Percentiles rank a stretch among this genome's conserved stretches.
Conservation (phyloP, 1,284 basidiomycete species). For the Waitea zeae region DNA sequence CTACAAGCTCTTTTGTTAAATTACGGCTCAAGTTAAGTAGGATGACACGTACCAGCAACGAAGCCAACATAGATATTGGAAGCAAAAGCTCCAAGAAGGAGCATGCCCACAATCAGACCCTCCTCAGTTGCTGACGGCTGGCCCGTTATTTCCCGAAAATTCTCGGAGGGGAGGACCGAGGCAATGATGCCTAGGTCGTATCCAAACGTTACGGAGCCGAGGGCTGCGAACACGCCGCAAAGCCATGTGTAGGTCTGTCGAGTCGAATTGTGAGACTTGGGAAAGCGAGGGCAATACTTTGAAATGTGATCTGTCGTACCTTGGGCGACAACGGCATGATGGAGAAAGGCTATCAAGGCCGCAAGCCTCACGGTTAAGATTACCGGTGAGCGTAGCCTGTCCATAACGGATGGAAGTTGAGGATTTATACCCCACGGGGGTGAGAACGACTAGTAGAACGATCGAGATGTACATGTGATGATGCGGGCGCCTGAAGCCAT, state of each 20-base stretch:
- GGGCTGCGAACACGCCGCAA: constrained; percentile 38
- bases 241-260: constrained; percentile 55
- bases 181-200: constrained; percentile 24
- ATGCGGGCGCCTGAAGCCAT: no score
- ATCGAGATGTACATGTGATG: no score
- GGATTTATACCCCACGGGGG: no score
- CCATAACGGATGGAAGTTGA: no score
- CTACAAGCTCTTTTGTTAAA: constrained; percentile 18
- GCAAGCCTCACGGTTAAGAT: no score
- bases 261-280: no score
- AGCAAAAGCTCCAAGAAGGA: constrained; percentile 16
- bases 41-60: constrained; percentile 1
- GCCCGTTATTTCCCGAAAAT: constrained; percentile 13
- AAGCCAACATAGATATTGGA: constrained; percentile 6
- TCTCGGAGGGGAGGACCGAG: constrained; percentile 15
- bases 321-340: no score
- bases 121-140: constrained; percentile 16
- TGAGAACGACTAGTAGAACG: no score
- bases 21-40: constrained; percentile 12
- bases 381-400: no score
- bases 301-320: no score
- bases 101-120: constrained; percentile 21
- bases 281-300: no score
- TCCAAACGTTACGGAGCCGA: constrained; percentile 17
- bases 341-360: no score